Base-by-base conservation (phyloP, 2,329 filamentous ascomycete species). In the Tolypocladium cylindrosporum region DNA sequence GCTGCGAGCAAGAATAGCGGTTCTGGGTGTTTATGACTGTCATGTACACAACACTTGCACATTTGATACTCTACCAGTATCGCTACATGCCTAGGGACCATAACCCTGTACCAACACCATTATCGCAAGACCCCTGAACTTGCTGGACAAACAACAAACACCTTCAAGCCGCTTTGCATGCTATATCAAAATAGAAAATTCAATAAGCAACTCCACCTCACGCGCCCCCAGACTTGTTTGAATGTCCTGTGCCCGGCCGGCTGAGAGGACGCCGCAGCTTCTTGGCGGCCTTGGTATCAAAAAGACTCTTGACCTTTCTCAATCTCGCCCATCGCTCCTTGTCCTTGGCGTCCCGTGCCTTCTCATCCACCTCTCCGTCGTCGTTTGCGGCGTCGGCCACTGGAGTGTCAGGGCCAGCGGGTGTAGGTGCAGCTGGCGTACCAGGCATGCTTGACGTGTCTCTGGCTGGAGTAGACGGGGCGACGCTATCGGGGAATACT, bases 281-380 rank as follows among this genome's bases (percentile, higher is more conserved):
- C 68, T 77, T 84, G 10, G 77, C 75, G 1, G 78, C 79, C 69
- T 88, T 90, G 7, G 82, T 78, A 61, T 88, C 85, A 65, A 91
- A 85, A 53, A 89, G 72, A 66, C 86, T 89, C 77, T 88, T 88
- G 59, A 91, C 86, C 59, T 83, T 81, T 65, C 85, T 80, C 61
- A 91, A 72, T 63, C 85, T 80, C n/a, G 85, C 82, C 87, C 87
- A 90, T 62, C 87, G 79, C 71, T 88, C 85, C 69, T 88, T 88
- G 60, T 90, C 87, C 67, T 87, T 87, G 51, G 74, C 78, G 53
- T 79, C 76, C 34, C 78, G 74, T 0, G 70, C 70, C 43, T 73
- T 75, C 52, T 79, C 76, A 24, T 81, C 75, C 11, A 78, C 65
- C 31, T 69, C 68, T 6, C 45, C 57, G 11, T 64, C 57, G 11